Evolutionary conservation across 2,329 filamentous ascomycete genomes (phyloP).

Genomic region (Chrysoporthe austroafricana): DNA sequence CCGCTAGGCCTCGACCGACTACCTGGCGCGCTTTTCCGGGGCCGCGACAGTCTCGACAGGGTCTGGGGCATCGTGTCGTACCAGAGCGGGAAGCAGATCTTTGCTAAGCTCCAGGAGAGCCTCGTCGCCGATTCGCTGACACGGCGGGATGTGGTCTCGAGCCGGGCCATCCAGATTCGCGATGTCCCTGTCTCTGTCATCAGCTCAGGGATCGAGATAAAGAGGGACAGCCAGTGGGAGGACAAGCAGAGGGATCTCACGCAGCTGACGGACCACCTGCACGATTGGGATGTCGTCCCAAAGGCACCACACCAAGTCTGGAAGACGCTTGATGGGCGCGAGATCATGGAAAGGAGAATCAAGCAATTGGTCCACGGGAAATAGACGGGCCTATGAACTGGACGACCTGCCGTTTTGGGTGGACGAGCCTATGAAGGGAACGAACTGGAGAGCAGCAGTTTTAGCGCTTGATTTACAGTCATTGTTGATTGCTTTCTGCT

Average conservation of each 20-base stretch:
- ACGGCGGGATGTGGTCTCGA: constrained; percentile 78
- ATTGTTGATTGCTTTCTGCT: neutral
- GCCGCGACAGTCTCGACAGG: constrained; percentile 79
- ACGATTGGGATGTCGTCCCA: constrained; percentile 85
- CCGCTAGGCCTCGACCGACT: constrained; percentile 85
- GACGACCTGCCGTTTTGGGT: neutral
- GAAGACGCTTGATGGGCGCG: constrained; percentile 72
- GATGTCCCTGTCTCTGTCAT: constrained; percentile 78
- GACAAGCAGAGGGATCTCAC: constrained; percentile 84
- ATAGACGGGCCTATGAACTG: constrained; percentile 5
- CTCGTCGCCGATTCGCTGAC: constrained; percentile 85
- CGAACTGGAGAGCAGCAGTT: neutral
- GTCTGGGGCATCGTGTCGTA: constrained; percentile 80
- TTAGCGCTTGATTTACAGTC: neutral
- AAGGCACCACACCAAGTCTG: constrained; percentile 87
- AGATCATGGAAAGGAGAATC: constrained; percentile 78
- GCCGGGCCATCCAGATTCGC: constrained; percentile 77
- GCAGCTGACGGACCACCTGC: constrained; percentile 75
- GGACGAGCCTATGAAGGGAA: neutral
- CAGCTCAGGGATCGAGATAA: constrained; percentile 76
- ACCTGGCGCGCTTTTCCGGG: constrained; percentile 78
- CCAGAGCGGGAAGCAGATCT: constrained; percentile 82
- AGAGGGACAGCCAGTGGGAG: constrained; percentile 73
- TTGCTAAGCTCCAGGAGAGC: constrained; percentile 90
- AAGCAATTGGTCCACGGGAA: constrained; percentile 61